Percentiles rank a stretch among this genome's conserved stretches.
Evolutionary conservation across 257 asterid species (phyloP).

Genomic region (Fraxinus pennsylvanica): DNA sequence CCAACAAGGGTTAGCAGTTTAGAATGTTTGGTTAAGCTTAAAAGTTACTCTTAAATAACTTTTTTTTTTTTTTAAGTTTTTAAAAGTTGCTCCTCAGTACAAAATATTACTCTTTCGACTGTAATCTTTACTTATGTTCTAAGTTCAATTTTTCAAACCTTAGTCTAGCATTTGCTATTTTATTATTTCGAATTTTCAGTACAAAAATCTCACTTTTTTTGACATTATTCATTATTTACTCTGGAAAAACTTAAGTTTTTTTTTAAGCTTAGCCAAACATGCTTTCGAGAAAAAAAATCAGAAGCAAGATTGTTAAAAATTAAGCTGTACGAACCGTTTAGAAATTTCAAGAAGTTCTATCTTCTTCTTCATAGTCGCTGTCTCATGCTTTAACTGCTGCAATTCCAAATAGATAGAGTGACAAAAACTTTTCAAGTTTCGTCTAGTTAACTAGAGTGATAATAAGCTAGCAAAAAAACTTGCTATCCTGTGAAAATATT

Average conservation of each 20-base stretch:
- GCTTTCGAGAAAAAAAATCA: too few relatives aligned
- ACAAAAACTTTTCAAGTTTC: neutral
- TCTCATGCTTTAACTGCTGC: slow-evolving; percentile 66
- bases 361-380: slow-evolving; percentile 68
- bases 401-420: neutral
- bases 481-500: neutral
- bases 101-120: neutral
- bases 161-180: too few relatives aligned
- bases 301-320: neutral
- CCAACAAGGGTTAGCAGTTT: too few relatives aligned
- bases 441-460: neutral
- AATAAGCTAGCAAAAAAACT: neutral
- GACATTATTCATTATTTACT: too few relatives aligned
- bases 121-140: too few relatives aligned
- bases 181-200: too few relatives aligned
- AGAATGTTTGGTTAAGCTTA: neutral
- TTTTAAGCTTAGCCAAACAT: neutral
- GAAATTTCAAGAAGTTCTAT: slow-evolving; percentile 79
- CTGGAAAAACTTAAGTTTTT: too few relatives aligned
- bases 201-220: too few relatives aligned
- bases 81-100: neutral
- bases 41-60: neutral
- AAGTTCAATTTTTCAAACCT: too few relatives aligned
- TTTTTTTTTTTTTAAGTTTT: too few relatives aligned
- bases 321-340: slow-evolving; percentile 47